Percentiles rank a stretch among this genome's conserved stretches.
These are phyloP conservation scores for Lachnellula cervina DNA, from an alignment of 2,329 filamentous ascomycete species.

Conservation along the genomic window DNA sequence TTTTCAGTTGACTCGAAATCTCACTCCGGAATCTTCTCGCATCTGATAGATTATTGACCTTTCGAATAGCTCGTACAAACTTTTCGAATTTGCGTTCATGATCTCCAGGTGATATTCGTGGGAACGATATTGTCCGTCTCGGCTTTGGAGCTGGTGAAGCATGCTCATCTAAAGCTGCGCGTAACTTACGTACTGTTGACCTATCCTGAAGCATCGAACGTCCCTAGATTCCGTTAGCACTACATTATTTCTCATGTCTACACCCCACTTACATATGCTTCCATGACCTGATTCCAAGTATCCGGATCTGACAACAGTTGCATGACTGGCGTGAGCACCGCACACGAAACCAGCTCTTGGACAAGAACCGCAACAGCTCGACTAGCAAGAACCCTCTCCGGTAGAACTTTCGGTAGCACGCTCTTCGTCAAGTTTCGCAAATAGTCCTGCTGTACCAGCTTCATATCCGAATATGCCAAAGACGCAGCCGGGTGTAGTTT, in stretches of 20 bases:
- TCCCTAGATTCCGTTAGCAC: conserved; percentile 43
- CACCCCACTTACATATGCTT: conserved; percentile 59
- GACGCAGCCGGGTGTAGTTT: conserved; percentile 83
- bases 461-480: conserved; percentile 77
- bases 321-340: conserved; percentile 79
- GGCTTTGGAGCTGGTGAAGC: conserved; percentile 72
- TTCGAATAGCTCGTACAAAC: conserved; percentile 84
- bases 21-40: conserved; percentile 89
- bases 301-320: conserved; percentile 83
- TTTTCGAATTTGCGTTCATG: conserved; percentile 91
- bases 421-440: conserved; percentile 68
- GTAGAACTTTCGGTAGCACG: conserved; percentile 70
- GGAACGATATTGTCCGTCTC: conserved; percentile 63
- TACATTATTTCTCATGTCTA: not conserved
- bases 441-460: conserved; percentile 82
- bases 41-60: conserved; percentile 87
- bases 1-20: conserved; percentile 84
- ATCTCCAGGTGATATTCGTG: conserved; percentile 74
- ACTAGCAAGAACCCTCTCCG: conserved; percentile 69
- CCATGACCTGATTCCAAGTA: conserved; percentile 95
- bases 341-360: conserved; percentile 86
- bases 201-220: conserved; percentile 87
- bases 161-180: conserved; percentile 90
- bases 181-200: conserved; percentile 86
- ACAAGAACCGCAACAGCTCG: conserved; percentile 75